Base-by-base conservation (phyloP, 768 basidiomycete species). In the Tricholoma matsutake region DNA sequence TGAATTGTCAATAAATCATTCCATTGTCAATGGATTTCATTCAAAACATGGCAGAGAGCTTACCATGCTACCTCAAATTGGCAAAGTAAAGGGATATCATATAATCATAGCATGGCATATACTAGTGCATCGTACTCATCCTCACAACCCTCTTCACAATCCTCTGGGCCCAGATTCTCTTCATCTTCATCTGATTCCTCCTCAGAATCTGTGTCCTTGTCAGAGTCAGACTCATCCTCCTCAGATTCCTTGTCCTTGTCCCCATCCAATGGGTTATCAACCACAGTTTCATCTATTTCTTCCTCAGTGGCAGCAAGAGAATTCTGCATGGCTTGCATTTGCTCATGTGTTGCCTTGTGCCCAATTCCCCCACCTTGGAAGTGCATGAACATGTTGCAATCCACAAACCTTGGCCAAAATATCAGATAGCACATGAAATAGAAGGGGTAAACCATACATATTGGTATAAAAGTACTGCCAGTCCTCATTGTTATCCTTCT, bases 361-460 rank as follows among this genome's bases (percentile, higher is more conserved):
- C 49, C 49, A 25, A 52, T 52, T 16, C 49, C 22, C 22, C 49
- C 22, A 35, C 35, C 35, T 28, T 22, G 10, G 29, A 52, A 52
- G 28, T 16, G 22, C 49, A 52, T 52, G 20, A 49, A 22, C 47
- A 49, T 49, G 18, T 49, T n/a, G 8, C 14, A n/a, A 28, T 49
- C 47, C 8, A 52, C 49, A 25, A 52, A 52, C 49, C 52, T 54
- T 84, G 83, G 0, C 81, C 76, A 57, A 81, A 84, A n/a, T n/a
- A 3, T 64, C 62, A 6, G 62, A 51, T 1, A 68, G 57, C 31
- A 35, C 7, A 0, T 82, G 61, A 61, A 80, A 84, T 72, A 25
- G 84, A 43, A 4, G 72, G 67, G 13, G 73, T 78, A 0, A 82
- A 69, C 0, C 4, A 28, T 47, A 25, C 45, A 47, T 47, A 9